These are phyloP conservation scores for Solanum okadae DNA, from an alignment of 257 asterid species.

Conservation along the genomic window DNA sequence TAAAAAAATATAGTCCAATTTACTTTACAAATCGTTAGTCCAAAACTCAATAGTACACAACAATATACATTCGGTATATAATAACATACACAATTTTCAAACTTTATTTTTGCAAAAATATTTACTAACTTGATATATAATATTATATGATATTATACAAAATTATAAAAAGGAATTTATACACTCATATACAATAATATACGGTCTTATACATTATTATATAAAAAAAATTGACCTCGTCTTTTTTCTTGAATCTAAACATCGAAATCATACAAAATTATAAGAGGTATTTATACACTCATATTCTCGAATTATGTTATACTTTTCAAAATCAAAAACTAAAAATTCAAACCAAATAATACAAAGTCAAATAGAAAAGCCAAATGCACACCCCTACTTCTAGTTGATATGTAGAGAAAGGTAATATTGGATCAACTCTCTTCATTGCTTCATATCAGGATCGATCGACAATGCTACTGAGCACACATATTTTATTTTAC, in stretches of 20 bases:
- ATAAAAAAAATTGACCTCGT: too few relatives aligned
- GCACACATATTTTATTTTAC: too few relatives aligned
- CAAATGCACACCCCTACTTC: neutral
- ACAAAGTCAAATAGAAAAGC: too few relatives aligned
- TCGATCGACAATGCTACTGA: neutral
- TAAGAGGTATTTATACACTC: neutral
- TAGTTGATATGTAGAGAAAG: neutral
- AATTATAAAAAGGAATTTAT: too few relatives aligned
- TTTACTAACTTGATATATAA: neutral
- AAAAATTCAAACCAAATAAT: too few relatives aligned
- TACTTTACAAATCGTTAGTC: neutral
- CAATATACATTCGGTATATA: neutral
- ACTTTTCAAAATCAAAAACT: neutral
- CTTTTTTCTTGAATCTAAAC: too few relatives aligned
- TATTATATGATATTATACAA: too few relatives aligned
- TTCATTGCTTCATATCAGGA: too few relatives aligned
- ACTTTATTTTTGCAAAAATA: too few relatives aligned
- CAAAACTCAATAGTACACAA: neutral
- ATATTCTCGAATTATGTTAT: neutral
- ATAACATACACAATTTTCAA: neutral
- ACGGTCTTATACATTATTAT: too few relatives aligned
- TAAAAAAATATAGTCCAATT: neutral
- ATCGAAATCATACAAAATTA: neutral
- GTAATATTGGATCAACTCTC: neutral
- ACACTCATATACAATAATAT: too few relatives aligned